Percentiles rank a stretch among this genome's conserved stretches.
These are phyloP conservation scores for Colletotrichum sp. DNA, from an alignment of 2,329 filamentous ascomycete species.

Conservation along the genomic window DNA sequence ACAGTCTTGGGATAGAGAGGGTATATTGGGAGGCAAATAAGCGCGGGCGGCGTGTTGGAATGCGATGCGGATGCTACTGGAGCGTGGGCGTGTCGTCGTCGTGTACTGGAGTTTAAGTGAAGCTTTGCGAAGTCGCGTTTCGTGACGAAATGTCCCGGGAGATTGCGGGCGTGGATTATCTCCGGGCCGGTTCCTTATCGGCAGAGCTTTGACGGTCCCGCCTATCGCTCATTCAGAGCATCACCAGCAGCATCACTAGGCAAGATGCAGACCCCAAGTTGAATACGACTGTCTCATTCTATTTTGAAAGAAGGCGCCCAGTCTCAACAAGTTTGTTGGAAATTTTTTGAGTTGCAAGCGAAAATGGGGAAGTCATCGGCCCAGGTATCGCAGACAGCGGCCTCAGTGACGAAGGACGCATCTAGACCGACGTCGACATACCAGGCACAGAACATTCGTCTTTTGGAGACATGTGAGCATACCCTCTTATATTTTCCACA, in stretches of 20 bases:
- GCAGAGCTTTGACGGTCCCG: background rate
- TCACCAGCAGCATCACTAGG: background rate
- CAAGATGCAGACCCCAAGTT: background rate
- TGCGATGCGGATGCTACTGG: conserved; percentile 1
- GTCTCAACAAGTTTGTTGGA: background rate
- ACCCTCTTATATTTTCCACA: background rate
- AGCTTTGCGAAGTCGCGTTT: conserved; percentile 10
- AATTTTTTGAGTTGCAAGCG: background rate
- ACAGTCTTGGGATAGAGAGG: conserved; percentile 47
- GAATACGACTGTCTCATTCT: background rate
- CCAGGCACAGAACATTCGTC: background rate
- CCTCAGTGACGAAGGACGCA: background rate
- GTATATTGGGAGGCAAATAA: background rate
- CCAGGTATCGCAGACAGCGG: background rate
- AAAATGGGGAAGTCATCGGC: background rate
- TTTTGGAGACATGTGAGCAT: background rate
- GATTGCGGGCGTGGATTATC: conserved; percentile 20
- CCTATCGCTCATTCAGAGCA: background rate
- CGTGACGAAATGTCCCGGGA: conserved; percentile 15
- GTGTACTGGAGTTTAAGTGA: background rate
- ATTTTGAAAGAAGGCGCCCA: background rate
- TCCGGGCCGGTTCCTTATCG: conserved; percentile 17
- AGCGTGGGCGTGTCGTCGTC: conserved; percentile 1
- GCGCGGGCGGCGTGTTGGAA: background rate
- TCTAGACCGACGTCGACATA: background rate